Evolutionary conservation across 2,329 filamentous ascomycete genomes (phyloP), one percentile per base, ranked within the genome.

Genomic region (Emmonsiellopsis sp.): DNA sequence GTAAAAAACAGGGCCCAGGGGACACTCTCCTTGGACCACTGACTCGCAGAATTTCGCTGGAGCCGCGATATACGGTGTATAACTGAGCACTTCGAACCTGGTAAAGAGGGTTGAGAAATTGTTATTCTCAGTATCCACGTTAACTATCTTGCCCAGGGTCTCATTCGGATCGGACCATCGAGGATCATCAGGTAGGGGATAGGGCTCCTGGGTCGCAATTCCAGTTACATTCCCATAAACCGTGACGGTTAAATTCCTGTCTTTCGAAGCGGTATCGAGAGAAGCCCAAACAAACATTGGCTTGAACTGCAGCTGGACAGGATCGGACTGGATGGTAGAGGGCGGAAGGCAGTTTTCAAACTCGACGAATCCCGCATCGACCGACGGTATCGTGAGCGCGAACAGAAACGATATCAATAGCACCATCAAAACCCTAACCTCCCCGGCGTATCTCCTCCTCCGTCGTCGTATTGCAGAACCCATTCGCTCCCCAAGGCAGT

Each of bases 161-260:
- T 76, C 66, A 37, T 78, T 79, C 1, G 76, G 65, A 64, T 93
- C 75, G 2, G 61, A 67, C 87, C 89, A 89, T 46, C 76, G 72
- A 0, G 80, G 69, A 64, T 82, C 79, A 61, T 78, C 69, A 15
- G 78, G 70, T 0, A 80, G 63, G 35, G 89, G 89, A 51, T 89
- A 79, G 2, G 70, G 56, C n/a, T 75, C 73, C 10, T 71, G 65
- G 2, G 76, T 76, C 44, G 79, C 77, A 50, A 85, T 82, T 46
- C 93, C 93, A 7, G 85, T 87, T 32, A 97, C 89, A 70, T 97
- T 96, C 50, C 91, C 92, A 75, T 89, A 97, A 46, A 95, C 80
- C 1, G 84, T 93, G 53, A 96, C 75, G 58, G 81, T 83, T 48
- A 98, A 76, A 41, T 49, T 57, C 15, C 45, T 54, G 11, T 38